These are phyloP conservation scores for Anacardium occidentale DNA, from an alignment of 345 rosid genomes.

Conservation along the genomic window DNA sequence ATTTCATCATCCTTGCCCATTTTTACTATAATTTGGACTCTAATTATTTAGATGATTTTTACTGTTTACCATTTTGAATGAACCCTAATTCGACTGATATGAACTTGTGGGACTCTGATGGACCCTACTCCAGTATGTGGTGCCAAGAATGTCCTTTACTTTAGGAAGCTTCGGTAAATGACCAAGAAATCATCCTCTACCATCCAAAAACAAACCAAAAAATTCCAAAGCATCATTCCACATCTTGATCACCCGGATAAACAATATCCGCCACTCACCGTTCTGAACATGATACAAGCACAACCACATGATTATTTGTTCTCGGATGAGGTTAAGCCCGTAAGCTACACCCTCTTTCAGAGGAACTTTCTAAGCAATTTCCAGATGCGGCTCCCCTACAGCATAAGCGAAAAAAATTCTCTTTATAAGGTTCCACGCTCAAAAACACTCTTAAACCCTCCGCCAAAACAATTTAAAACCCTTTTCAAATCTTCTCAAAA, in stretches of 20 bases:
- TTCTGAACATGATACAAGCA: not conserved
- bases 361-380: slow-evolving; percentile 11
- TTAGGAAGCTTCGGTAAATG: not conserved
- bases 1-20: too few species aligned
- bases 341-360: not conserved
- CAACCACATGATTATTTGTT: not conserved
- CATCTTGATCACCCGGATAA: not conserved
- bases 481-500: not conserved
- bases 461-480: not conserved
- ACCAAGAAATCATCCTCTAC: not conserved
- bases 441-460: slow-evolving; percentile 9
- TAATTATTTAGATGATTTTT: too few species aligned
- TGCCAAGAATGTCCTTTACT: slow-evolving; percentile 6
- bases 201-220: not conserved
- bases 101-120: too few species aligned
- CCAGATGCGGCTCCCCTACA: not conserved
- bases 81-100: too few species aligned
- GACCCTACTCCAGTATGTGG: too few species aligned
- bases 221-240: not conserved
- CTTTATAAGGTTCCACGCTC: not conserved
- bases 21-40: too few species aligned
- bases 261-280: not conserved
- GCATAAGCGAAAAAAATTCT: not conserved
- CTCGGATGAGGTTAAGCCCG: not conserved
- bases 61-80: too few species aligned